Evolutionary conservation across 164 flowering plant species (phyloP).

Genomic region (Vitis rupestris): DNA sequence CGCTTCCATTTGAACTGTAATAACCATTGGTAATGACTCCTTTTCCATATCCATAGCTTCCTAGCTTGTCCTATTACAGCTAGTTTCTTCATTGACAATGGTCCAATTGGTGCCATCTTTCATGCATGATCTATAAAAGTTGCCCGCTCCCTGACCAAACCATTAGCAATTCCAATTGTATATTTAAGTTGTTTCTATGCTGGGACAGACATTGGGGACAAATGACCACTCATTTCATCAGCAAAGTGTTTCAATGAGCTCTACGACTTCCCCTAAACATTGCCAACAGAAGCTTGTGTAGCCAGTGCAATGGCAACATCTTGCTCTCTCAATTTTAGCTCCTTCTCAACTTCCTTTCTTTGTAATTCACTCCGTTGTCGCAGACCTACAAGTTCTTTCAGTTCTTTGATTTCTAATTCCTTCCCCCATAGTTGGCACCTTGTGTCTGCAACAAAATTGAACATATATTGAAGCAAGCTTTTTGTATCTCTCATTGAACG

Average conservation of each 20-base stretch:
- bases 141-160: conserved; percentile 56
- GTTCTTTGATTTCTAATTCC: conserved; percentile 78
- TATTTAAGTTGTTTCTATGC: conserved; percentile 91
- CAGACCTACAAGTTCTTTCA: conserved; percentile 79
- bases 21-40: no score
- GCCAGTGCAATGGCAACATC: conserved; percentile 70
- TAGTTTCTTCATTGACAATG: no score
- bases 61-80: no score
- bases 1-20: no score
- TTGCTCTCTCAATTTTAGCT: conserved; percentile 86
- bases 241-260: conserved; percentile 62
- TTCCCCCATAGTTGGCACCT: conserved; percentile 64
- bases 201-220: conserved; percentile 73
- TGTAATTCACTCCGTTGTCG: conserved; percentile 75
- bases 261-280: conserved; percentile 51
- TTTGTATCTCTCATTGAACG: conserved; percentile 97
- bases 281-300: conserved; percentile 58
- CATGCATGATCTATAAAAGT: conserved; percentile 54
- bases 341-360: conserved; percentile 87
- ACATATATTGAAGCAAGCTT: conserved; percentile 89
- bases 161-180: conserved; percentile 82
- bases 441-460: conserved; percentile 37
- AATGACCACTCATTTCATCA: conserved; percentile 60
- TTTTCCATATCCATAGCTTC: no score
- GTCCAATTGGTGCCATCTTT: conserved; percentile 25